Base-by-base conservation (phyloP, 1,284 basidiomycete genomes). In the Ganoderma leucocontextum region DNA sequence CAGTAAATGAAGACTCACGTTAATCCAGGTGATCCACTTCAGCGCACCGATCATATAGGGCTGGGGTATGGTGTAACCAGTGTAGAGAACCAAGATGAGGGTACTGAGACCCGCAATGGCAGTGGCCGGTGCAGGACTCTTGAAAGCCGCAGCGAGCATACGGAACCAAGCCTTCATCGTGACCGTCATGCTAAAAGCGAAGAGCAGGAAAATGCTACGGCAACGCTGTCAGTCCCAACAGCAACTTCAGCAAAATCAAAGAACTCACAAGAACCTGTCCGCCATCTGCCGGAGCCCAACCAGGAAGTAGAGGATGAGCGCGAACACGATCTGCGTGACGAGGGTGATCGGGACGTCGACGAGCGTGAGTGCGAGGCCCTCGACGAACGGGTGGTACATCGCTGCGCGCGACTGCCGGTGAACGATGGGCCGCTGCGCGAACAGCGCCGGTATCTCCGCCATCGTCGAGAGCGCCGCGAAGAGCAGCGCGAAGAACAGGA, bases 391-490 rank as follows among this genome's bases (percentile, higher is more conserved):
- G 69, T 90, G 89, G 72, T 91, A 91, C 74, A 91, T 82, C 2
- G 88, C 89, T 0, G 85, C 85, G 62, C 85, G 85, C 66, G 84
- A 78, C 67, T 90, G 89, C 49, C 87, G 86, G 25, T 85, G 82
- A 4, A 94, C 85, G 64, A 95, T 93, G 0, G 91, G 89, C 36
- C 93, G 89, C 74, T 94, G 91, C 2, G 84, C 78, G 78, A 90
- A 94, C 6, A 93, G 83, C 0, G 90, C 85, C 0, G 91, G 89
- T 58, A 95, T 92, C 78, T 96, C 94, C 19, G 91, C 84, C 86
- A 89, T 87, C n/a, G 84, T 81, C 36, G 83, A 80, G 19, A 90
- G 77, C 1, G 86, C 86, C 8, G 84, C 80, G 75, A 89, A 87
- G 10, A 90, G 82, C 10, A 89, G 78, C 0, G 88, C 78, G 89